Evolutionary conservation across 176 grass and related monocot genomes (phyloP).

Genomic region (Rhynchospora tenuis): DNA sequence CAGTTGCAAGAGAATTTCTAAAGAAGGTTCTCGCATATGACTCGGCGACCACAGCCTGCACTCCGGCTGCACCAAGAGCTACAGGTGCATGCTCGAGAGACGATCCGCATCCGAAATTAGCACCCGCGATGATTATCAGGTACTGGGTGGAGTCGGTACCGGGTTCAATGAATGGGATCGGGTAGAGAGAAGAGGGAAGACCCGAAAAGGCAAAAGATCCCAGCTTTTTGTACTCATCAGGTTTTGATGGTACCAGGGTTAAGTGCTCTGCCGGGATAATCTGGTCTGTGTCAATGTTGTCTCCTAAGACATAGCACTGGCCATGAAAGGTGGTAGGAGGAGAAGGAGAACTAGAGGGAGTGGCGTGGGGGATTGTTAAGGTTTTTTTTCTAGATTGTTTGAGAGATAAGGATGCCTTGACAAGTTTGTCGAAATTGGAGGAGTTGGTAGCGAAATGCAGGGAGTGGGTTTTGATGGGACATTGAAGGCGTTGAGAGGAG

Average conservation of each 20-base stretch:
- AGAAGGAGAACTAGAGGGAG: no score
- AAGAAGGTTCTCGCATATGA: conserved; percentile 91
- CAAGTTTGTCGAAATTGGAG: neutral
- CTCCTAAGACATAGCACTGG: conserved; percentile 67
- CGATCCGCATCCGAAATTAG: conserved; percentile 91
- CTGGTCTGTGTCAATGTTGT: conserved; percentile 99
- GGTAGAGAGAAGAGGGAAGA: conserved; percentile 53
- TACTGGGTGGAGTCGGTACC: conserved; percentile 43
- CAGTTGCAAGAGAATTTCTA: conserved; percentile 80
- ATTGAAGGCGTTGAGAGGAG: neutral
- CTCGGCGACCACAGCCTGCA: conserved; percentile 51
- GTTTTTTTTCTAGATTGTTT: no score
- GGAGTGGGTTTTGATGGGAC: neutral
- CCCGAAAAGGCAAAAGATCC: conserved; percentile 76
- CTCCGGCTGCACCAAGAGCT: conserved; percentile 67
- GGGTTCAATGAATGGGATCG: conserved; percentile 49
- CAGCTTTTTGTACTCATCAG: conserved; percentile 84
- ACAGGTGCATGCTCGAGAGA: conserved; percentile 98
- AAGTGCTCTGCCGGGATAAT: conserved; percentile 95
- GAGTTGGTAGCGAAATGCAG: neutral
- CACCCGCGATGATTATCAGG: conserved; percentile 54
- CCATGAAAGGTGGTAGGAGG: conserved; percentile 60
- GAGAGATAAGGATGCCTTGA: neutral
- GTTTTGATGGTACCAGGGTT: conserved; percentile 90
- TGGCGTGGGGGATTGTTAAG: neutral